These are phyloP conservation scores for Trypethelium eluteriae DNA, from an alignment of 495 filamentous ascomycete genomes.

Conservation along the genomic window DNA sequence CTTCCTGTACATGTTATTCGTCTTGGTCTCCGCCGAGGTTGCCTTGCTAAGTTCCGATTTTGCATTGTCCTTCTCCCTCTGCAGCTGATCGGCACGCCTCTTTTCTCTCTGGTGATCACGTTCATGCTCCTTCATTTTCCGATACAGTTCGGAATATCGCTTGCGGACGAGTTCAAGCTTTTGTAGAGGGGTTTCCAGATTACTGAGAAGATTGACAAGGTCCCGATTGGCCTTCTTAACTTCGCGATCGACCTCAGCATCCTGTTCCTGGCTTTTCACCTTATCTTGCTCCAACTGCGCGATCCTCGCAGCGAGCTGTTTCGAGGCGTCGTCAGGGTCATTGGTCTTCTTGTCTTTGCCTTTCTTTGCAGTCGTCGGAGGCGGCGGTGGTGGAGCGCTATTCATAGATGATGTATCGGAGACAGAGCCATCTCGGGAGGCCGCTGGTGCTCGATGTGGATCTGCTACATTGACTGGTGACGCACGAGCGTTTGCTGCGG, in stretches of 20 bases:
- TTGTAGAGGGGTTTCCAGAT: constrained; percentile 64
- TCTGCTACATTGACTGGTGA: constrained; percentile 3
- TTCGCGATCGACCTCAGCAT: constrained; percentile 82
- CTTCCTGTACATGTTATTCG: constrained; percentile 90
- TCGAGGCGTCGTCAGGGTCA: constrained; percentile 78
- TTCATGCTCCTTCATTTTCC: constrained; percentile 90
- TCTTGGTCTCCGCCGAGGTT: constrained; percentile 78
- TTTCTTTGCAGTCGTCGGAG: constrained; percentile 48
- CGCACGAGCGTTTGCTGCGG: neutral
- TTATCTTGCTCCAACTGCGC: constrained; percentile 90
- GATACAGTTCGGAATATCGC: constrained; percentile 81
- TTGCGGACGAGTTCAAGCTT: constrained; percentile 82
- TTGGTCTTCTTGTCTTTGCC: constrained; percentile 38
- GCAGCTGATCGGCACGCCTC: constrained; percentile 86
- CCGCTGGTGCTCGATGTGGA: neutral
- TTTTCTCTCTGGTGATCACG: constrained; percentile 91
- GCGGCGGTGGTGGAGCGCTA: constrained; percentile 29
- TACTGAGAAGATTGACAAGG: constrained; percentile 68
- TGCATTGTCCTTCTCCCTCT: constrained; percentile 91
- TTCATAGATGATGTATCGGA: constrained; percentile 7
- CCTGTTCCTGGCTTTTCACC: constrained; percentile 89
- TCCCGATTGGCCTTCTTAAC: constrained; percentile 93
- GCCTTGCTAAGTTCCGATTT: constrained; percentile 83
- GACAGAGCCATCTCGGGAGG: neutral
- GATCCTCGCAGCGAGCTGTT: constrained; percentile 85